phyloP scores from a whole-genome alignment of 768 basidiomycete species.

The Xerocomellus chrysenteron region DNA sequence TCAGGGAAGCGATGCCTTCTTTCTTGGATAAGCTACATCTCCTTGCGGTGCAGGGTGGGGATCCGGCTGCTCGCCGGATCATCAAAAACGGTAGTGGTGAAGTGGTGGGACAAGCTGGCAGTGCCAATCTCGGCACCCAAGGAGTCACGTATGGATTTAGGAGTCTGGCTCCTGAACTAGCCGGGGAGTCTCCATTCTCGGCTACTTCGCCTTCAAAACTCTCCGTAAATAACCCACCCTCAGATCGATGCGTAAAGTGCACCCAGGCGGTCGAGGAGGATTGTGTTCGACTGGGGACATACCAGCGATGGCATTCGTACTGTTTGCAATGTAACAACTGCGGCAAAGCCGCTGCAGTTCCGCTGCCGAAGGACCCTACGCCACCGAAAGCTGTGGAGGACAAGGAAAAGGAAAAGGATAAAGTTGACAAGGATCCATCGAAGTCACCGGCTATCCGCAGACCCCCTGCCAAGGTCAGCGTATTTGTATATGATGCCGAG shows the following conservation, averaged over 20 bases:
- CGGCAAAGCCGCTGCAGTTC: slow-evolving; percentile 71
- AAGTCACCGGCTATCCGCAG: slow-evolving; percentile 67
- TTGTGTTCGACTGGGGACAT: slow-evolving; percentile 92
- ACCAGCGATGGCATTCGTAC: slow-evolving; percentile 94
- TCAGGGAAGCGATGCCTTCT: slow-evolving; percentile 78
- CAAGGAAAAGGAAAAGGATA: slow-evolving; percentile 43
- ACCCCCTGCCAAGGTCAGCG: slow-evolving; percentile 75
- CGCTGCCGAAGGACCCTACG: slow-evolving; percentile 53
- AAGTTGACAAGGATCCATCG: slow-evolving; percentile 43
- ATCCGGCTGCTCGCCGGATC: slow-evolving; percentile 72
- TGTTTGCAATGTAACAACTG: slow-evolving; percentile 87
- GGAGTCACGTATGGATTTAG: slow-evolving; percentile 91
- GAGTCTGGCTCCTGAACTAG: slow-evolving; percentile 86
- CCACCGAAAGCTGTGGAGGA: slow-evolving; percentile 53
- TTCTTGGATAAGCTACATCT: slow-evolving; percentile 94
- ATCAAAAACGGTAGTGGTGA: slow-evolving; percentile 77
- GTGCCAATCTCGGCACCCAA: slow-evolving; percentile 73
- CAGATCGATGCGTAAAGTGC: slow-evolving; percentile 91
- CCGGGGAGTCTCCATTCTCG: slow-evolving; percentile 82
- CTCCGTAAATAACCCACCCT: slow-evolving; percentile 69
- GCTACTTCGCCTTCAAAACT: slow-evolving; percentile 43
- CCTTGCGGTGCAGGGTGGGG: slow-evolving; percentile 82
- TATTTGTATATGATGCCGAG: slow-evolving; percentile 77
- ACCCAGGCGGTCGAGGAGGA: slow-evolving; percentile 94
- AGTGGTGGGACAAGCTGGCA: slow-evolving; percentile 35